Percentiles rank a stretch among this genome's conserved stretches.
Evolutionary conservation across 164 flowering plant species (phyloP).

Genomic region (Saururus chinensis): DNA sequence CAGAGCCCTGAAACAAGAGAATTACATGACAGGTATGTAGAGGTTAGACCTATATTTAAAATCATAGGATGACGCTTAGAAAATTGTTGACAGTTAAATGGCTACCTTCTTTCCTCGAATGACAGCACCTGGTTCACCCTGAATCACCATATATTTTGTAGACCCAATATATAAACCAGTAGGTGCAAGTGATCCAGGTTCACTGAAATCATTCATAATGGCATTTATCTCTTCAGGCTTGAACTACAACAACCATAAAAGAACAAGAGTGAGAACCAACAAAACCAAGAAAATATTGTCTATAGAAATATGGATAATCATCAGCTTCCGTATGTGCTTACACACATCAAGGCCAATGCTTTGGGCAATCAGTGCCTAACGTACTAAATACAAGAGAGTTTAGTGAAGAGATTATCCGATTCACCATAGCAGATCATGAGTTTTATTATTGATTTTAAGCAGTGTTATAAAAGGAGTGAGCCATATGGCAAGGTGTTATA

Average conservation of each 20-base stretch:
- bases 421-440: too few species aligned
- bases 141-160: conserved; percentile 9
- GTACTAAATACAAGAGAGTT: too few species aligned
- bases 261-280: not conserved
- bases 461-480: too few species aligned
- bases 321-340: too few species aligned
- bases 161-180: conserved; percentile 8
- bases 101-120: conserved; percentile 11
- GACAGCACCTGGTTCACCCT: conserved; percentile 10
- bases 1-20: conserved; percentile 5
- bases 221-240: conserved; percentile 7
- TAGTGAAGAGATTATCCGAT: too few species aligned
- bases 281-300: not conserved
- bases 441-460: too few species aligned
- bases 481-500: too few species aligned
- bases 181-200: conserved; percentile 11
- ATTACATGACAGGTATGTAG: too few species aligned
- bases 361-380: too few species aligned
- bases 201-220: conserved; percentile 5
- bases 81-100: not conserved
- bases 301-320: not conserved
- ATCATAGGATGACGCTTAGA: not conserved
- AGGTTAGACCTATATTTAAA: too few species aligned
- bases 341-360: too few species aligned
- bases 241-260: conserved; percentile 1